A percentile compares a stretch with the other conserved stretches of the same genome.
phyloP scores from a whole-genome alignment of 75 land plant genomes.

The Sequoiadendron giganteum region DNA sequence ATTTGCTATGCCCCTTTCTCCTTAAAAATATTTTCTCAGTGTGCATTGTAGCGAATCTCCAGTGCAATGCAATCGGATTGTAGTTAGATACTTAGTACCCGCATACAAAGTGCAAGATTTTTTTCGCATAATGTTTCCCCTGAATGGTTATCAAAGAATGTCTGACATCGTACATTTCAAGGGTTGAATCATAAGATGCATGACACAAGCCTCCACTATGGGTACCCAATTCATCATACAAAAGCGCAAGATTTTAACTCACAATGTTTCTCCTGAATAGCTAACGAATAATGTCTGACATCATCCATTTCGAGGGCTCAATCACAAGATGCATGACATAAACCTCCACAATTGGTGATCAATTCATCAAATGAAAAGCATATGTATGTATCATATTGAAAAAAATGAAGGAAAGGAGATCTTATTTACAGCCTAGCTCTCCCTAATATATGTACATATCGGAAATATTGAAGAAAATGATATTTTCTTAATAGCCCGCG shows the following conservation, averaged over 20 bases:
- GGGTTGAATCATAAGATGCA: not conserved
- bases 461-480: no score
- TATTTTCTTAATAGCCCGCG: not conserved
- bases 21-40: not conserved
- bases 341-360: not conserved
- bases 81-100: not conserved
- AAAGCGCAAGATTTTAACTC: not conserved
- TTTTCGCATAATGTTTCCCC: not conserved
- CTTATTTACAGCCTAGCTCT: not conserved
- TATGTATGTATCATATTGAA: not conserved
- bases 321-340: not conserved
- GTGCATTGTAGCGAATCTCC: not conserved
- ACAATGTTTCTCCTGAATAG: not conserved
- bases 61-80: not conserved
- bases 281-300: not conserved
- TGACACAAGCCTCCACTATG: not conserved
- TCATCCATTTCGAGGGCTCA: not conserved
- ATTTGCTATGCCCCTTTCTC: not conserved
- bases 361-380: not conserved
- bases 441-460: not conserved
- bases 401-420: not conserved
- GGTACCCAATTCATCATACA: not conserved
- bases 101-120: not conserved
- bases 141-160: not conserved
- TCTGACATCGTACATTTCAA: not conserved